phyloP scores from a whole-genome alignment of 176 grass and related monocot species.

The Puccinellia tenuiflora region DNA sequence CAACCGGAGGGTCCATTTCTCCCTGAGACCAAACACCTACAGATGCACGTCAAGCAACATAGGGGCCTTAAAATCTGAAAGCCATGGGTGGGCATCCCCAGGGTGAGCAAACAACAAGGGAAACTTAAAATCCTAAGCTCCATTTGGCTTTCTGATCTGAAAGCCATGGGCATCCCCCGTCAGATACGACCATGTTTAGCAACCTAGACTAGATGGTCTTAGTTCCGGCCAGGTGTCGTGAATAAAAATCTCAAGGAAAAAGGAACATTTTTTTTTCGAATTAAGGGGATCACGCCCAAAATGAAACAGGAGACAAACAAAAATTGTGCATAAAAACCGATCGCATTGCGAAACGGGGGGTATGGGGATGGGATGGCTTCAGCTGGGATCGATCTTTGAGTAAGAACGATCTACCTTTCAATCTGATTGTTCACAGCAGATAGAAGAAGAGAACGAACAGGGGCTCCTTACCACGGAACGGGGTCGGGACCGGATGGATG shows the following conservation, averaged over 20 bases:
- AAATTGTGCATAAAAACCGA: not conserved
- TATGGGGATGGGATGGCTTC: not conserved
- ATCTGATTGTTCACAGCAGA: not conserved
- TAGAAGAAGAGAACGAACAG: not conserved
- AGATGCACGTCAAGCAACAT: not conserved
- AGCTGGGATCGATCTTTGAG: not conserved
- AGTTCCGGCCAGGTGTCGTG: not conserved
- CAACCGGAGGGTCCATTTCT: slow-evolving; percentile 4
- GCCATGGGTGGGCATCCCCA: no score
- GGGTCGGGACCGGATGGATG: not conserved
- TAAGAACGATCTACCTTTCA: not conserved
- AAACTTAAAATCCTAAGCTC: not conserved
- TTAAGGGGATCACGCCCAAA: no score
- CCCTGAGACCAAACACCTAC: not conserved
- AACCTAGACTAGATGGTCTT: not conserved
- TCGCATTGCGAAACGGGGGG: not conserved
- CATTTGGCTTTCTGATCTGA: not conserved
- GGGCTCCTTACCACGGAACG: not conserved
- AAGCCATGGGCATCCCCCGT: not conserved
- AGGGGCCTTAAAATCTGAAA: no score
- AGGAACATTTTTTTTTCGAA: no score
- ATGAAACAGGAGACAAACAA: no score
- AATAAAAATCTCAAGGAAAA: not conserved
- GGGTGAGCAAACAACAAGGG: not conserved
- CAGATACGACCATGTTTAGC: not conserved